phyloP scores from a whole-genome alignment of 2,329 filamentous ascomycete species.

The Xylaria sp. region DNA sequence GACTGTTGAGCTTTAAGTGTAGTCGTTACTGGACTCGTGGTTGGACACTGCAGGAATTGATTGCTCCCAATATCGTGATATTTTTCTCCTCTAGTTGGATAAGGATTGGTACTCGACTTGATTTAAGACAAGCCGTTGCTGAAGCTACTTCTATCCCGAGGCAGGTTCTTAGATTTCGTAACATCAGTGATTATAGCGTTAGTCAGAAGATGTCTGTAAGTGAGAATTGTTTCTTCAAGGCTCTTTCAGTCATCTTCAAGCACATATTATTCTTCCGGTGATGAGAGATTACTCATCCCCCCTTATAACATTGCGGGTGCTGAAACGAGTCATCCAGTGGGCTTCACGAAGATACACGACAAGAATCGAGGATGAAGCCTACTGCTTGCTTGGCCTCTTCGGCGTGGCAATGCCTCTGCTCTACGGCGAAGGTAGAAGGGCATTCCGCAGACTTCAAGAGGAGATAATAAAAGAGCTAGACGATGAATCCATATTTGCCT shows the following conservation, averaged over 20 bases:
- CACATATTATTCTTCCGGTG: not conserved
- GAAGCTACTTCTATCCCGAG: conserved; percentile 14
- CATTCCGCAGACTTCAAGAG: conserved; percentile 21
- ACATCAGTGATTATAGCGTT: conserved; percentile 21
- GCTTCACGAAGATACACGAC: conserved; percentile 16
- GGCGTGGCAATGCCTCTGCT: conserved; percentile 20
- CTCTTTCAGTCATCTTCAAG: not conserved
- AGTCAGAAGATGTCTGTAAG: conserved; percentile 27
- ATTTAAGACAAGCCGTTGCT: conserved; percentile 8
- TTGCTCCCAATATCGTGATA: conserved; percentile 13
- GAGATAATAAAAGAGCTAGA: conserved; percentile 35
- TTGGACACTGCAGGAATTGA: conserved; percentile 20
- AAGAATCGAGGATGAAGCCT: conserved; percentile 25
- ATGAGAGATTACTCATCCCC: not conserved
- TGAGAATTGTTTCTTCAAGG: not conserved
- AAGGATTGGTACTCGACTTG: conserved; percentile 14
- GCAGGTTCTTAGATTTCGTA: conserved; percentile 17
- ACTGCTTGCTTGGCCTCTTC: conserved; percentile 24
- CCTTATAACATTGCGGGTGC: conserved; percentile 3
- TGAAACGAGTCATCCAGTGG: conserved; percentile 28
- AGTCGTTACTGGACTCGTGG: conserved; percentile 23
- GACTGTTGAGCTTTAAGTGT: conserved; percentile 8
- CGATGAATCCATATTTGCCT: conserved; percentile 44
- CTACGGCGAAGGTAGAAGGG: conserved; percentile 25
- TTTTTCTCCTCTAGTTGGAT: conserved; percentile 18